Percentiles rank a stretch among this genome's conserved stretches.
Evolutionary conservation across 2,329 filamentous ascomycete genomes (phyloP).

Genomic region (Verticillium dahliae): DNA sequence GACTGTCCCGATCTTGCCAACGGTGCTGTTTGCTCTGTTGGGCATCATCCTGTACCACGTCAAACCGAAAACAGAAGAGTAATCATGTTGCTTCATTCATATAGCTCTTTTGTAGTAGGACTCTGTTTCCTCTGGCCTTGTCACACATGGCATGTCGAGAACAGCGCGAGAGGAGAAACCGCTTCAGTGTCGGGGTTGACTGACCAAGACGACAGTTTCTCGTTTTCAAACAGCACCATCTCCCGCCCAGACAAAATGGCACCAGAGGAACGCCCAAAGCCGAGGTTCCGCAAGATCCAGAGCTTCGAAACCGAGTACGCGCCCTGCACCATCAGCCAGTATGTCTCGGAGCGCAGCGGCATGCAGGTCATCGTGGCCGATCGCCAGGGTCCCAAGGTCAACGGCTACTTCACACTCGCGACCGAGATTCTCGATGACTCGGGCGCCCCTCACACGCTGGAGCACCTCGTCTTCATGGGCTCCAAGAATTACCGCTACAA

Average conservation of each 20-base stretch:
- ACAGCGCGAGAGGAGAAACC: not conserved
- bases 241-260: constrained; percentile 41
- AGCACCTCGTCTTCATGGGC: constrained; percentile 81
- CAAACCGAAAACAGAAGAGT: not conserved
- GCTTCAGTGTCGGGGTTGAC: not conserved
- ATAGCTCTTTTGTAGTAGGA: not conserved
- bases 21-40: not conserved
- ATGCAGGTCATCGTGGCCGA: constrained; percentile 93
- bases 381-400: constrained; percentile 87
- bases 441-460: constrained; percentile 81
- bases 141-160: not conserved
- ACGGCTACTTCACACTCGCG: constrained; percentile 89
- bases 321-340: constrained; percentile 81
- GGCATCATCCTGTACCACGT: not conserved
- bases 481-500: constrained; percentile 93
- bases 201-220: not conserved
- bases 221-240: not conserved
- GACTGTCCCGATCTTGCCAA: not conserved
- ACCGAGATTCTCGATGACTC: constrained; percentile 98
- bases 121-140: not conserved
- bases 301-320: constrained; percentile 87
- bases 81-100: not conserved
- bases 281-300: constrained; percentile 76
- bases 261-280: constrained; percentile 32
- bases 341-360: constrained; percentile 90